These are phyloP conservation scores for Aspergillus avenaceus DNA, from an alignment of 495 filamentous ascomycete genomes.

Conservation along the genomic window DNA sequence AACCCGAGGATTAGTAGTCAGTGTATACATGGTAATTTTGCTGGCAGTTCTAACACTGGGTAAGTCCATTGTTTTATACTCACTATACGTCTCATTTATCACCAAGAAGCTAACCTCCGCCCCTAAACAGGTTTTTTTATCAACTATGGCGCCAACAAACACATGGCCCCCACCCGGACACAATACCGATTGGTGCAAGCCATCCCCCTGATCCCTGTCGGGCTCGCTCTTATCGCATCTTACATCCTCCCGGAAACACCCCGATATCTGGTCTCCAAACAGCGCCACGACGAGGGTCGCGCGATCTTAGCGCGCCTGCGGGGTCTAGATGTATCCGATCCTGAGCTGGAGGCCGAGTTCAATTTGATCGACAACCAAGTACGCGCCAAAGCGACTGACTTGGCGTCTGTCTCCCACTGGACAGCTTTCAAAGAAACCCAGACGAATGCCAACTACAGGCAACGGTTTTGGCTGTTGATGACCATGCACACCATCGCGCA, in stretches of 20 bases:
- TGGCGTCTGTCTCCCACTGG: slow-evolving; percentile 33
- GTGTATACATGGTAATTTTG: slow-evolving; percentile 47
- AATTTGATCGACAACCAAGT: slow-evolving; percentile 30
- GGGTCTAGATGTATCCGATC: slow-evolving; percentile 25
- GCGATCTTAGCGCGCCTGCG: slow-evolving; percentile 38
- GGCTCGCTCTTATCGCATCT: slow-evolving; percentile 33
- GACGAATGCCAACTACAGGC: slow-evolving; percentile 36
- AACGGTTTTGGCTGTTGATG: slow-evolving; percentile 44
- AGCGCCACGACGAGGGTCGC: slow-evolving; percentile 28
- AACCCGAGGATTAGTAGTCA: slow-evolving; percentile 47
- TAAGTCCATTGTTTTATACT: slow-evolving; percentile 15
- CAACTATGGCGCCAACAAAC: slow-evolving; percentile 40
- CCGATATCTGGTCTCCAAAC: slow-evolving; percentile 37
- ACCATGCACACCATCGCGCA: slow-evolving; percentile 43
- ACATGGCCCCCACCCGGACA: slow-evolving; percentile 34
- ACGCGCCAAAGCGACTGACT: slow-evolving; percentile 21
- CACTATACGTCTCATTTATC: neutral
- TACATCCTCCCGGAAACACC: slow-evolving; percentile 38
- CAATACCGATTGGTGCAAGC: slow-evolving; percentile 45
- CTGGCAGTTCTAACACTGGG: slow-evolving; percentile 34
- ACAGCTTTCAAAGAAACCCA: slow-evolving; percentile 40
- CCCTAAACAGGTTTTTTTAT: slow-evolving; percentile 39
- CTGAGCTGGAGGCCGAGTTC: slow-evolving; percentile 32
- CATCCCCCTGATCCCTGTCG: slow-evolving; percentile 39
- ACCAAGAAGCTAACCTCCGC: neutral